phyloP scores from a whole-genome alignment of 768 basidiomycete genomes.

The Tulasnella sp. region DNA sequence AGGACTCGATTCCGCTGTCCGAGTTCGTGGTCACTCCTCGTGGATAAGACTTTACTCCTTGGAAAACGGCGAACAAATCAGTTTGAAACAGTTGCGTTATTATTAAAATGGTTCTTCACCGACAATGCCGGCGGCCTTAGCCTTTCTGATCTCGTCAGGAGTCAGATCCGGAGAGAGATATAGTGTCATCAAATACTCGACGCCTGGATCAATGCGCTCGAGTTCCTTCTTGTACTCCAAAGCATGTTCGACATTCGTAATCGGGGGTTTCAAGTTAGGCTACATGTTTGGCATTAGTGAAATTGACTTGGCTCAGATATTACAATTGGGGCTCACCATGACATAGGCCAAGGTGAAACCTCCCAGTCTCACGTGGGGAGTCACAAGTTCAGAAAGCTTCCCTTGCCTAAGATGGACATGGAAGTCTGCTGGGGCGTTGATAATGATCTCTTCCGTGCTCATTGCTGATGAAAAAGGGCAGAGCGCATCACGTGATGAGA shows the following conservation, averaged over 20 bases:
- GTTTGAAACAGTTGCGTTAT: not conserved
- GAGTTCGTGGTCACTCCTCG: conserved; percentile 96
- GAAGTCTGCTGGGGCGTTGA: conserved; percentile 64
- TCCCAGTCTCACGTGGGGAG: conserved; percentile 78
- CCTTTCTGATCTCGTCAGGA: conserved; percentile 80
- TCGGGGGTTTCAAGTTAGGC: conserved; percentile 89
- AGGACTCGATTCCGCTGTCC: conserved; percentile 91
- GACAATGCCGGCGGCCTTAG: conserved; percentile 68
- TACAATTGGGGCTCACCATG: conserved; percentile 47
- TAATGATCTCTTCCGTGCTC: not conserved
- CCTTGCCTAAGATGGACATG: conserved; percentile 96
- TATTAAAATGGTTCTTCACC: conserved; percentile 26
- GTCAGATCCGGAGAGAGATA: conserved; percentile 89
- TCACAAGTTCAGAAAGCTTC: conserved; percentile 64
- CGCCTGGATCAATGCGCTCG: conserved; percentile 56
- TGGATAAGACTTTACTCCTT: conserved; percentile 91
- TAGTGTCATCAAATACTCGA: conserved; percentile 89
- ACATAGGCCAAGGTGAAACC: conserved; percentile 90
- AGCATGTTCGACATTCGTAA: conserved; percentile 70
- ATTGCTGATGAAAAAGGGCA: too few relatives aligned
- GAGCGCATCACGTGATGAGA: too few relatives aligned
- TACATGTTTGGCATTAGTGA: conserved; percentile 24
- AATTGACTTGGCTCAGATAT: not conserved
- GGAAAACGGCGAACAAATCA: not conserved
- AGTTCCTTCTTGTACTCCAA: conserved; percentile 67